phyloP scores from a whole-genome alignment of 2,329 filamentous ascomycete species.

The Raffaelea ambrosiae region DNA sequence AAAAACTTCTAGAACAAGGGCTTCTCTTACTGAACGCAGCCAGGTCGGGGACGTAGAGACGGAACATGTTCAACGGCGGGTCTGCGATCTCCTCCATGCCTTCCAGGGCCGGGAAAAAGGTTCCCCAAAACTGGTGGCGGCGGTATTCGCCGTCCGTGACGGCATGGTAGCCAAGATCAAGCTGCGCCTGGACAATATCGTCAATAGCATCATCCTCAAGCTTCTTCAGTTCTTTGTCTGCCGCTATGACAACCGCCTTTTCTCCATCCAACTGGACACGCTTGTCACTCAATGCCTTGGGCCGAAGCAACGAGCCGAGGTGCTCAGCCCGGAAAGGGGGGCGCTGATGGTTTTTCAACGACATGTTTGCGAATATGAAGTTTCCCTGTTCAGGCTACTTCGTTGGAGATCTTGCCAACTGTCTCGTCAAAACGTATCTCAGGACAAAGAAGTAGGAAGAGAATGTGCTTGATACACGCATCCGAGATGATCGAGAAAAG shows the following conservation, averaged over 20 bases:
- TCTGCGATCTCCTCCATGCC: slow-evolving; percentile 29
- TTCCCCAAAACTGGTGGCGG: slow-evolving; percentile 25
- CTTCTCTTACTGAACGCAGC: slow-evolving; percentile 28
- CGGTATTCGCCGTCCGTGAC: slow-evolving; percentile 55
- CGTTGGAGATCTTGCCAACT: too few species aligned
- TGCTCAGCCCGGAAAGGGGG: slow-evolving; percentile 69
- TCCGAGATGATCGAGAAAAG: too few species aligned
- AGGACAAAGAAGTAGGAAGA: too few species aligned
- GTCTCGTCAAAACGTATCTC: too few species aligned
- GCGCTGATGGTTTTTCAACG: too few species aligned
- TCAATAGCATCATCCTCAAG: slow-evolving; percentile 51
- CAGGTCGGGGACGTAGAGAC: slow-evolving; percentile 29
- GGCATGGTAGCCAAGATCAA: slow-evolving; percentile 46
- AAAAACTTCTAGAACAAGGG: neutral
- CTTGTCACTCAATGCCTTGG: slow-evolving; percentile 48
- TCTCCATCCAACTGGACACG: slow-evolving; percentile 23
- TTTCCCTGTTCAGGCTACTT: too few species aligned
- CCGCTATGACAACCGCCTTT: slow-evolving; percentile 27
- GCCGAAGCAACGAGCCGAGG: slow-evolving; percentile 65
- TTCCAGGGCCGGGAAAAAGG: slow-evolving; percentile 27
- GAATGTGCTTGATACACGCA: too few species aligned
- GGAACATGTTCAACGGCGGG: slow-evolving; percentile 25
- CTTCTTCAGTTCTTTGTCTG: slow-evolving; percentile 35
- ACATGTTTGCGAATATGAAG: too few species aligned
- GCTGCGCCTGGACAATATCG: slow-evolving; percentile 50